Percentiles rank a stretch among this genome's conserved stretches.
These are phyloP conservation scores for Endothia cerciana DNA, from an alignment of 2,329 filamentous ascomycete genomes.

Conservation along the genomic window DNA sequence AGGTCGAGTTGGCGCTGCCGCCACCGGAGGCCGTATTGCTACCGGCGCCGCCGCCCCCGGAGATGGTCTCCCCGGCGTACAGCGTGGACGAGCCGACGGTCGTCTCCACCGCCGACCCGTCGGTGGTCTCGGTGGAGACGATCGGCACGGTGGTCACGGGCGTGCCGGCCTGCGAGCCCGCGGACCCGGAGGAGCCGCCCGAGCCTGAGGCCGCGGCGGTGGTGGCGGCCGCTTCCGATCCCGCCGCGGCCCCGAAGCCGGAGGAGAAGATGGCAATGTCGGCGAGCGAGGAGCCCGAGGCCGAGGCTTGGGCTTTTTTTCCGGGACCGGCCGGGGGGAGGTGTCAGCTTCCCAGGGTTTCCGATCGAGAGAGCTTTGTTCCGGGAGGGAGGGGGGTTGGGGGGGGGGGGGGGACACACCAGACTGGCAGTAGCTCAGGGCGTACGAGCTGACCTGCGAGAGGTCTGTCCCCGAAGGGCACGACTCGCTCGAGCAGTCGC, in stretches of 20 bases:
- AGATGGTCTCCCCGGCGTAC: neutral
- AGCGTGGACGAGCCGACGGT: neutral
- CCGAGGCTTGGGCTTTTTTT: conserved; percentile 5
- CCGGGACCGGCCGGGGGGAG: too few relatives aligned
- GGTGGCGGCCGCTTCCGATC: neutral
- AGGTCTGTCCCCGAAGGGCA: conserved; percentile 37
- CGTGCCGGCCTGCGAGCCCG: neutral
- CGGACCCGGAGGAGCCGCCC: too few relatives aligned
- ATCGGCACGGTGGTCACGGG: neutral
- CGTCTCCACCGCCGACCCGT: neutral
- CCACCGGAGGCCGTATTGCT: neutral
- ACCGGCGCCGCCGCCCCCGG: neutral
- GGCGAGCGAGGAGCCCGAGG: conserved; percentile 9
- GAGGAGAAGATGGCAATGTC: conserved; percentile 13
- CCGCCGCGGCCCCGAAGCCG: neutral
- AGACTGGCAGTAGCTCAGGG: conserved; percentile 16
- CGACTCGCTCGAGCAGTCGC: conserved; percentile 52
- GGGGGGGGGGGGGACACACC: neutral
- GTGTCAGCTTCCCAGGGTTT: neutral
- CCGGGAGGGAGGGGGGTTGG: neutral
- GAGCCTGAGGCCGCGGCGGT: neutral
- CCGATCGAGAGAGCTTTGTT: neutral
- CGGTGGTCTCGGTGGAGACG: conserved; percentile 9
- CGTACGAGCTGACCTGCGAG: neutral
- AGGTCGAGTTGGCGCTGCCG: neutral